These are phyloP conservation scores for Russula earlei DNA, from an alignment of 768 basidiomycete species.

Conservation along the genomic window DNA sequence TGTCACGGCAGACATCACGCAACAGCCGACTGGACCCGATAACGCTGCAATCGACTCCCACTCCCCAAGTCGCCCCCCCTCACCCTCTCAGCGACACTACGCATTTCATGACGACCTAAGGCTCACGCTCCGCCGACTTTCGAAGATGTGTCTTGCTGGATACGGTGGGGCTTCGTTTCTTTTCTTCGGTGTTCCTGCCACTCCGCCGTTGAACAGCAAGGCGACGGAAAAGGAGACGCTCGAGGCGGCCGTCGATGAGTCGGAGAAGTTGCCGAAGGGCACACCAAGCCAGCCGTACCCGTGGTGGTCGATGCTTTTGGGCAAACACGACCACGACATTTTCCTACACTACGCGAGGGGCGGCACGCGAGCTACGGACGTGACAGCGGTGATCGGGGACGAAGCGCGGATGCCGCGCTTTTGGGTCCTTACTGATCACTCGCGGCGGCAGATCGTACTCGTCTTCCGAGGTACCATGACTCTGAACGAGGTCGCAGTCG, in stretches of 20 bases:
- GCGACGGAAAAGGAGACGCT: conserved; percentile 51
- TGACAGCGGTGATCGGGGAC: conserved; percentile 47
- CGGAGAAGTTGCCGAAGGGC: conserved; percentile 35
- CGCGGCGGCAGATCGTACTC: conserved; percentile 62
- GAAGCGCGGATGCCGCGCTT: conserved; percentile 72
- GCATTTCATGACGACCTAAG: conserved; percentile 47
- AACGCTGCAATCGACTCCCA: conserved; percentile 24
- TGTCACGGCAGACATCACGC: conserved; percentile 75
- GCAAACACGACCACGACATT: conserved; percentile 75
- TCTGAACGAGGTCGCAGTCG: conserved; percentile 77
- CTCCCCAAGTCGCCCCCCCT: conserved; percentile 18
- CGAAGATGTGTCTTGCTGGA: conserved; percentile 75
- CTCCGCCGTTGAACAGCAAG: conserved; percentile 18
- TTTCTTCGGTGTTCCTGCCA: conserved; percentile 62
- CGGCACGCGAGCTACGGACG: conserved; percentile 9
- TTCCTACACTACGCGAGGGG: conserved; percentile 51
- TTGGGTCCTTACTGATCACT: conserved; percentile 81
- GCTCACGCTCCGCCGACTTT: conserved; percentile 62
- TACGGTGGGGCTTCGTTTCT: conserved; percentile 76
- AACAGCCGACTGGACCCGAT: conserved; percentile 31
- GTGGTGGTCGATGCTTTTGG: conserved; percentile 79
- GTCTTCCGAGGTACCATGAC: conserved; percentile 67
- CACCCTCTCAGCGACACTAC: not conserved
- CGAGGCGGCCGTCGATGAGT: conserved; percentile 57
- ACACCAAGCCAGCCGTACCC: conserved; percentile 35